Evolutionary conservation across 192 early-diverging fungal species (phyloP).

Genomic region (Irineochytrium annulatum): DNA sequence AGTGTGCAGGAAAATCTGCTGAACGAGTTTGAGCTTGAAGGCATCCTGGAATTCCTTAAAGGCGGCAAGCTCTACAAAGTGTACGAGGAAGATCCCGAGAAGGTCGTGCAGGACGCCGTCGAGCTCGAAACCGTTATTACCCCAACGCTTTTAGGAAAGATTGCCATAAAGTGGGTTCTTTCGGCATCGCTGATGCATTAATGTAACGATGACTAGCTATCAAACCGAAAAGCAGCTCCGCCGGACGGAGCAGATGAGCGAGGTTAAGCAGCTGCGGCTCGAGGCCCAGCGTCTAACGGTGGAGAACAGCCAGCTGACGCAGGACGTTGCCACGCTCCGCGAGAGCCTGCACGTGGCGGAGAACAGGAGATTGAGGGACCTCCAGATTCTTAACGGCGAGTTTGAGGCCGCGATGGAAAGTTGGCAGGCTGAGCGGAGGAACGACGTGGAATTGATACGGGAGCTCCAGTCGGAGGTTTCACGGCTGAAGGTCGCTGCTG

Average conservation of each 20-base stretch:
- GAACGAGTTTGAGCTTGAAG: slow-evolving; percentile 70
- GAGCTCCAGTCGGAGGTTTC: not conserved
- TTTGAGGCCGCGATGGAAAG: not conserved
- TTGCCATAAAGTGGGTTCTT: slow-evolving; percentile 8
- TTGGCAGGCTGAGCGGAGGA: not conserved
- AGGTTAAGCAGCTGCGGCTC: not conserved
- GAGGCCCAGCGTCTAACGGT: slow-evolving; percentile 21
- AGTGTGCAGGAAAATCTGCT: slow-evolving; percentile 44
- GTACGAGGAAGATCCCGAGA: slow-evolving; percentile 34
- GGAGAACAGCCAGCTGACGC: not conserved
- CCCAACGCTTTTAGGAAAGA: not conserved
- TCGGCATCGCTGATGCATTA: not conserved
- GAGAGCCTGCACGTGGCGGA: slow-evolving; percentile 1
- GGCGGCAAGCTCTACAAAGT: slow-evolving; percentile 28
- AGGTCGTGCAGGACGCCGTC: slow-evolving; percentile 37
- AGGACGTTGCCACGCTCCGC: slow-evolving; percentile 2
- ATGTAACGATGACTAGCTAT: not conserved
- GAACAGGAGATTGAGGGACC: not conserved
- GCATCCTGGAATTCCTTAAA: slow-evolving; percentile 77
- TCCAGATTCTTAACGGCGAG: not conserved
- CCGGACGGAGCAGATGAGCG: slow-evolving; percentile 15
- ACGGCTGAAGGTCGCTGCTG: no score
- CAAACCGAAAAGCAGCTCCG: slow-evolving; percentile 6
- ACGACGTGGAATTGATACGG: not conserved
- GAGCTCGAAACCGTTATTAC: slow-evolving; percentile 25